Base-by-base conservation (phyloP, 2,329 filamentous ascomycete genomes). In the Pseudogymnoascus sp. region DNA sequence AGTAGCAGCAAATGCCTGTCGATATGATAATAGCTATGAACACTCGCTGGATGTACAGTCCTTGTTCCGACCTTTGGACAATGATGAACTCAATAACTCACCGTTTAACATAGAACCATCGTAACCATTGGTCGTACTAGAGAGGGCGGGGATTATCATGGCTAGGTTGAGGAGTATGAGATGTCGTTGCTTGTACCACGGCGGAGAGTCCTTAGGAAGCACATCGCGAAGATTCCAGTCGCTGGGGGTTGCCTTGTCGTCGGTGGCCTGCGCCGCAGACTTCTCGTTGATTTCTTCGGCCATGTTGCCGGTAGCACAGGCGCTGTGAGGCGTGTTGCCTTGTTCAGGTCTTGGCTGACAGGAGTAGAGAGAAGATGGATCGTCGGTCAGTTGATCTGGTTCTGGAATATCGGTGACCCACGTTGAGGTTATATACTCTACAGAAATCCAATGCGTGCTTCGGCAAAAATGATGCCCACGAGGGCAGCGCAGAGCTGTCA, bases 161-260 rank as follows among this genome's bases (percentile, higher is more conserved):
- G 63, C 61, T 19, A 65, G 65, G 21, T 67, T 63, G 10, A 69
- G 67, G 39, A 69, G 51, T 21, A 57, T 13, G 10, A 69, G 60
- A 54, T 70, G 68, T 3, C 63, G 61, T 16, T 67, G 64, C 63
- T 66, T 68, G 60, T 66, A 69, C 69, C 69, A 71, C 10, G 67
- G 63, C 4, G 23, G 57, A 11, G 61, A 19, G 3, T 66, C 45
- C 5, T 66, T 51, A 4, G 65, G 65, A n/a, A 66, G 60, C 36
- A 66, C 65, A 62, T 62, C 39, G 28, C 51, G 51, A 57, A 57
- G 10, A 57, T 57, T 57, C 51, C 51, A 57, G n/a, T 57, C 51
- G n/a, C n/a, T 21, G 25, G 51, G 28, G 19, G 11, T 8, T 21
- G 51, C 28, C 51, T 57, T 57, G 28, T 57, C 51, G 1, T 34